Conservation (phyloP, 208 protist genomes). For the Endotrypanum monterogeii region DNA sequence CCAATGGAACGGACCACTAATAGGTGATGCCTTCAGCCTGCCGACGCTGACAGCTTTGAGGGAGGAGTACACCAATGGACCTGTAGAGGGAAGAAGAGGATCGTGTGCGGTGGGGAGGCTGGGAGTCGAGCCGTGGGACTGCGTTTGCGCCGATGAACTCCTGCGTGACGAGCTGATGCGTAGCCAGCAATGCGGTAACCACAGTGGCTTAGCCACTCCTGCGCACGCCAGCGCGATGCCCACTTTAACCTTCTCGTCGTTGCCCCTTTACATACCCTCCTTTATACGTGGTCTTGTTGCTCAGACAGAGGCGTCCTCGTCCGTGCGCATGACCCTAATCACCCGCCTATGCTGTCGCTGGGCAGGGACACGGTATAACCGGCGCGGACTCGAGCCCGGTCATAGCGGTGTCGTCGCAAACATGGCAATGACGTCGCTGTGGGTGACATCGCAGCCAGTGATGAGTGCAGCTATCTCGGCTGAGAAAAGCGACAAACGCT, state of each 20-base stretch:
- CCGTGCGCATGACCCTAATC: constrained; percentile 41
- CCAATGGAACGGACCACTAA: constrained; percentile 36
- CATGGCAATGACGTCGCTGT: constrained; percentile 71
- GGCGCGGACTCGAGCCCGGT: constrained; percentile 69
- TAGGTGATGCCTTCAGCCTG: constrained; percentile 22
- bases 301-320: constrained; percentile 11
- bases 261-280: constrained; percentile 44
- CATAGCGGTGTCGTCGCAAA: constrained; percentile 76
- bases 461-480: neutral
- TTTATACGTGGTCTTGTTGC: constrained; percentile 71
- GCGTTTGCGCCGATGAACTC: constrained; percentile 27
- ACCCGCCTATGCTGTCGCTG: constrained; percentile 74
- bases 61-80: neutral
- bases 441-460: constrained; percentile 38
- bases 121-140: constrained; percentile 10
- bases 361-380: constrained; percentile 86
- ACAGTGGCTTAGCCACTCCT: neutral
- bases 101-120: neutral
- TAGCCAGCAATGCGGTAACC: neutral
- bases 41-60: constrained; percentile 13
- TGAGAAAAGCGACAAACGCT: neutral
- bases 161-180: constrained; percentile 19
- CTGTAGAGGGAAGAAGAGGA: neutral
- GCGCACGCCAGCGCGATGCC: neutral
- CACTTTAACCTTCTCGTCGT: constrained; percentile 9